Base-by-base conservation (phyloP, 495 filamentous ascomycete genomes). In the Penicillium maclennaniae region DNA sequence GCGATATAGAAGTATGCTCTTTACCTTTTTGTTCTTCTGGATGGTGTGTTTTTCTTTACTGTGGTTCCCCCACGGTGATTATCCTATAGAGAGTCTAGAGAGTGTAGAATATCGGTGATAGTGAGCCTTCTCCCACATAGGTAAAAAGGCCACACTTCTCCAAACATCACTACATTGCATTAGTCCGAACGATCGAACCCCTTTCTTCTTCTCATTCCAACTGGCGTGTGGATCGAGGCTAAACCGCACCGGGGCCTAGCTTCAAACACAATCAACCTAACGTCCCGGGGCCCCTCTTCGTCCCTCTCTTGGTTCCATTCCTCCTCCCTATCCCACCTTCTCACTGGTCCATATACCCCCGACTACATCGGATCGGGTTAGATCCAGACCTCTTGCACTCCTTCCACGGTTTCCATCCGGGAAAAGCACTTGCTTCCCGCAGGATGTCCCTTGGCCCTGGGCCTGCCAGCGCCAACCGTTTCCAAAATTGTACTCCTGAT, bases 231-330 rank as follows among this genome's bases (percentile, higher is more conserved):
- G 61, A 63, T 61, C 61, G 48, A 55, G 45, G 47, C 45, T 56
- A 60, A 63, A 53, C 63, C 59, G 54, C 56, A 54, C 60, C 56
- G 61, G 61, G 62, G 56, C 49, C 59, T 69, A 63, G 59, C 61
- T 63, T 54, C 59, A 61, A 62, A 65, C 60, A 56, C 47, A 61
- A 63, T 63, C 47, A 63, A 69, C 56, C 68, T 68, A 72, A 64
- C 54, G 49, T 62, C 56, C 62, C 55, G 67, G 67, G 64, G 55
- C 31, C 31, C 31, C 31, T 34, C 38, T n/a, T 19, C 19, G 10
- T 39, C 14, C 6, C 15, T 15, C 38, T 2, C 38, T 14, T n/a
- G n/a, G n/a, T n/a, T n/a, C n/a, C n/a, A n/a, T n/a, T 19, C 15
- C 37, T 16, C 41, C 23, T 23, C 36, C 43, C 38, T 5, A 37